phyloP scores from a whole-genome alignment of 2,329 filamentous ascomycete species.

The Fusarium setosum region DNA sequence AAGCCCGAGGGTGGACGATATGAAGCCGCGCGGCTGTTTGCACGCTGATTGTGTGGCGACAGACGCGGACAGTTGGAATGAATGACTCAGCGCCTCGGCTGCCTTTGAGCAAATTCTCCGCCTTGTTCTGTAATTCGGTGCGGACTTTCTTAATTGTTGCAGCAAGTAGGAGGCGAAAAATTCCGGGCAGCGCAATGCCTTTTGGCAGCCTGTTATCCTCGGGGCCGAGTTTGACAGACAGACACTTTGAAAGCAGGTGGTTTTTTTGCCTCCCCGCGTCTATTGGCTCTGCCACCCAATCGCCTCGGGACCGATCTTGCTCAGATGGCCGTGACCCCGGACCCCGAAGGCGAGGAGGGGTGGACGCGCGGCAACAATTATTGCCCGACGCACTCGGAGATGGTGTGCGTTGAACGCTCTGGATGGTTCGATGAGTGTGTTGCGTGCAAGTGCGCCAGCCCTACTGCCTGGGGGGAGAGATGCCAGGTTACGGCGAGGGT shows the following conservation, averaged over 20 bases:
- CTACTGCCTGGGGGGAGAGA: conserved; percentile 39
- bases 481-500: conserved; percentile 21
- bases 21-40: conserved; percentile 34
- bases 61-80: background rate
- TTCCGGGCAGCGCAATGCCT: background rate
- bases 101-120: background rate
- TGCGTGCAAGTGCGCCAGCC: conserved; percentile 24
- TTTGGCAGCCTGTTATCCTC: background rate
- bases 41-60: conserved; percentile 30
- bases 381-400: conserved; percentile 12
- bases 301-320: conserved; percentile 33
- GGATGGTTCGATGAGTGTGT: conserved; percentile 39
- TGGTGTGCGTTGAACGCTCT: conserved; percentile 22
- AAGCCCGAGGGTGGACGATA: conserved; percentile 16
- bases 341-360: conserved; percentile 9
- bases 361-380: conserved; percentile 39
- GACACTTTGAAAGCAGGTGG: background rate
- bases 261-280: conserved; percentile 19
- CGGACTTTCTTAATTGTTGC: background rate
- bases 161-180: background rate
- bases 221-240: conserved; percentile 13
- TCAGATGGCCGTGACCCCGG: conserved; percentile 5
- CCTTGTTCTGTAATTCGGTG: background rate
- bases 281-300: conserved; percentile 17
- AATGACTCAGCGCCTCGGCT: conserved; percentile 33